A percentile compares a stretch with the other conserved stretches of the same genome.
These are phyloP conservation scores for Miamiensis avidus DNA, from an alignment of 169 alveolate species.

Conservation along the genomic window DNA sequence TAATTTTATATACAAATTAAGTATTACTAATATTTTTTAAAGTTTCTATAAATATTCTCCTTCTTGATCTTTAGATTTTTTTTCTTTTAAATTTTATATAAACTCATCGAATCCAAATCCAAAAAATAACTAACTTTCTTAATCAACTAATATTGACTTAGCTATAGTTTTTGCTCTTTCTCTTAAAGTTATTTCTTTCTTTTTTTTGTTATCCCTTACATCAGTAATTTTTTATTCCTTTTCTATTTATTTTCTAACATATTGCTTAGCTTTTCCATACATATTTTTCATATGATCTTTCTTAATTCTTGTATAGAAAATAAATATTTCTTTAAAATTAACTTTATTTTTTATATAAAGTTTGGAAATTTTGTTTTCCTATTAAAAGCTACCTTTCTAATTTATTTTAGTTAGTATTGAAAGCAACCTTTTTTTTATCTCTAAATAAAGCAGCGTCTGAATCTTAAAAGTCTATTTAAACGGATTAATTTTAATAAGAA, in stretches of 20 bases:
- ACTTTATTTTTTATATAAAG: no score
- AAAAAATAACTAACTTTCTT: constrained; percentile 21
- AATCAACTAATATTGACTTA: constrained; percentile 11
- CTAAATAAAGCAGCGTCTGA: no score
- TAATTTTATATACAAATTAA: no score
- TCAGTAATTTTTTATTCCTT: constrained; percentile 13
- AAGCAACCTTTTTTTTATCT: no score
- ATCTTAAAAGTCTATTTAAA: no score
- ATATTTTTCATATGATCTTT: background rate
- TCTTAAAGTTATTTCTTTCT: background rate
- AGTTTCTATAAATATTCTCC: constrained; percentile 15
- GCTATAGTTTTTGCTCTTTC: constrained; percentile 9
- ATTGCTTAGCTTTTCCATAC: constrained; percentile 8
- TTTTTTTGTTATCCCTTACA: background rate
- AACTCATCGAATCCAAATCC: constrained; percentile 27
- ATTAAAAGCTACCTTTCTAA: no score
- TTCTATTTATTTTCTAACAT: background rate
- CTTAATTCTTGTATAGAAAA: constrained; percentile 2
- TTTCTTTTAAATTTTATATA: constrained; percentile 18
- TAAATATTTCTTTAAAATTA: no score
- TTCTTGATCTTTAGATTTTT: background rate
- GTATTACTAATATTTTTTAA: constrained; percentile 13
- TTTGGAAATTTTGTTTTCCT: no score
- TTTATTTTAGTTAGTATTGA: no score
- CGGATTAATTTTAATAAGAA: no score